These are phyloP conservation scores for Blastobotrys attinorum DNA, from an alignment of 805 yeast genomes.

Conservation along the genomic window DNA sequence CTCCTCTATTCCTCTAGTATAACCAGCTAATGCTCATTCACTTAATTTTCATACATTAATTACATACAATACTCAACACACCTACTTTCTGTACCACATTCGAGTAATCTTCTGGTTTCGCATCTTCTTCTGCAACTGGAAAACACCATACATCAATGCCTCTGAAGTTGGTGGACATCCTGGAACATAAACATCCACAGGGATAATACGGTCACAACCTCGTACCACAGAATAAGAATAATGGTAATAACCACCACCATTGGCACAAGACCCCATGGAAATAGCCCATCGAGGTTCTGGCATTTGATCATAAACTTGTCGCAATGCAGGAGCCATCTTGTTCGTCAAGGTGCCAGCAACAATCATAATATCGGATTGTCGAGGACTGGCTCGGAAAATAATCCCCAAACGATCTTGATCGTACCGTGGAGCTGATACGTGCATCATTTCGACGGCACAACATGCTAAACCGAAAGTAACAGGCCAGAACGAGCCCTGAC, in stretches of 20 bases:
- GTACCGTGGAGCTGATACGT: conserved; percentile 81
- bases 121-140: conserved; percentile 87
- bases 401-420: conserved; percentile 90
- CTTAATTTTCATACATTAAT: conserved; percentile 5
- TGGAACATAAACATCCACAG: conserved; percentile 85
- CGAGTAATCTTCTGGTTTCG: conserved; percentile 71
- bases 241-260: conserved; percentile 90
- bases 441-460: conserved; percentile 96
- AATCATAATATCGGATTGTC: conserved; percentile 87
- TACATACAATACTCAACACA: background rate
- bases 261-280: conserved; percentile 91
- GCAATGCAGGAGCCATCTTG: conserved; percentile 88
- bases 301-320: conserved; percentile 92
- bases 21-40: too few species aligned
- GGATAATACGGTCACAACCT: conserved; percentile 83
- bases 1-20: too few species aligned
- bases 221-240: conserved; percentile 83
- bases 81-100: conserved; percentile 69
- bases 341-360: conserved; percentile 88
- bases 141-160: conserved; percentile 84
- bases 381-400: conserved; percentile 88
- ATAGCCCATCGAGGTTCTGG: conserved; percentile 93
- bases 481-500: conserved; percentile 91
- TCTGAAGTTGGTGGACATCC: conserved; percentile 92
- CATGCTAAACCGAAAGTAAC: conserved; percentile 88